These are phyloP conservation scores for Strobilomyces dryophilus DNA, from an alignment of 768 basidiomycete genomes.

Conservation along the genomic window DNA sequence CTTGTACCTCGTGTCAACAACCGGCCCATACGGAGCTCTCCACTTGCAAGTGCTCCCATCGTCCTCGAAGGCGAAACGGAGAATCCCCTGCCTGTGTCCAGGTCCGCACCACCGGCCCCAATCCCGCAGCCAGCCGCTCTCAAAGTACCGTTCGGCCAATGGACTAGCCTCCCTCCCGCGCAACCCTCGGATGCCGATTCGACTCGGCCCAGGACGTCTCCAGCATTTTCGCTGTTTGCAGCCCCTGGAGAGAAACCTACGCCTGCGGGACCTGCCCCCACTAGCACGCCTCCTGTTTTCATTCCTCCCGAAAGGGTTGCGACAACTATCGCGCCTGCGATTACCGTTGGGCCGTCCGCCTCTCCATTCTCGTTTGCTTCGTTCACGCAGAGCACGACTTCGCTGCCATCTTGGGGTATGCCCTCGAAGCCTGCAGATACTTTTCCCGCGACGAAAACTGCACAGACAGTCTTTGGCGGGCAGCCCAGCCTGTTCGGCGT, in stretches of 20 bases:
- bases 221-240: conserved; percentile 36
- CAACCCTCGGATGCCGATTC: conserved; percentile 21
- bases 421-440: conserved; percentile 7
- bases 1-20: conserved; percentile 44
- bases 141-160: conserved; percentile 35
- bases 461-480: conserved; percentile 9
- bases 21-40: conserved; percentile 72
- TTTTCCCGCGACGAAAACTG: neutral
- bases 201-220: conserved; percentile 46
- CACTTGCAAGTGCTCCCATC: conserved; percentile 54
- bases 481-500: conserved; percentile 10
- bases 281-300: conserved; percentile 2
- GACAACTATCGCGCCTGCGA: conserved; percentile 4
- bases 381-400: conserved; percentile 5
- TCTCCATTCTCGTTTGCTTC: conserved; percentile 10
- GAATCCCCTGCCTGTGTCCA: conserved; percentile 11
- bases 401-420: conserved; percentile 1
- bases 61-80: conserved; percentile 39
- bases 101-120: conserved; percentile 16
- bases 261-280: conserved; percentile 4
- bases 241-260: conserved; percentile 8
- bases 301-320: neutral
- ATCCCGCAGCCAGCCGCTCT: conserved; percentile 38
- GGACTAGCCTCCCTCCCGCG: conserved; percentile 21
- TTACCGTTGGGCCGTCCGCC: conserved; percentile 1